phyloP scores from a whole-genome alignment of 345 rosid genomes.

The Bruguiera gymnorhiza region DNA sequence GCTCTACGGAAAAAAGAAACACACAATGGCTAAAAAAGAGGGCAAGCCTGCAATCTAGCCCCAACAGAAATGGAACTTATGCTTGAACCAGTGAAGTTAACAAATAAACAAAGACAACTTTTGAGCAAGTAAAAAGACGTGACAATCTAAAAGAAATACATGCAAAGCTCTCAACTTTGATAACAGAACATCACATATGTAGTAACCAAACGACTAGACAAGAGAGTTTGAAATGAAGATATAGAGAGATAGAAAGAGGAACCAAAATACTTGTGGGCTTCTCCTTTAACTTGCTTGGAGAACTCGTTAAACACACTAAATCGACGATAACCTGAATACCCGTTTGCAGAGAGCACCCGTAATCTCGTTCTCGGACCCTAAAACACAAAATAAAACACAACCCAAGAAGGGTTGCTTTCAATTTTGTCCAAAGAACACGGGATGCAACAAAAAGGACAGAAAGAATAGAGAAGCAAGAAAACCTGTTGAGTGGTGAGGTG shows the following conservation, averaged over 20 bases:
- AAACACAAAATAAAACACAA: constrained; percentile 13
- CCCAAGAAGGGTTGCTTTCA: background rate
- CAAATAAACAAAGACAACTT: too few species aligned
- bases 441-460: background rate
- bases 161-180: too few species aligned
- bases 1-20: too few species aligned
- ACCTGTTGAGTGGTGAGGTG: constrained; percentile 46
- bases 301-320: constrained; percentile 81
- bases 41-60: too few species aligned
- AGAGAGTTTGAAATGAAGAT: background rate
- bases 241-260: background rate
- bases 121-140: too few species aligned
- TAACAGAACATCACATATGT: too few species aligned
- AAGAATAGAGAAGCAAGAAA: constrained; percentile 7
- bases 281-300: constrained; percentile 71
- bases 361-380: constrained; percentile 44
- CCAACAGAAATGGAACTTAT: too few species aligned
- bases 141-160: too few species aligned
- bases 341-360: constrained; percentile 35
- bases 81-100: too few species aligned
- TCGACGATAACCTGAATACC: constrained; percentile 39
- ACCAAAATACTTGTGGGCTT: constrained; percentile 49
- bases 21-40: too few species aligned
- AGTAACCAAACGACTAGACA: background rate
- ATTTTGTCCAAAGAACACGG: background rate